Evolutionary conservation across 805 yeast genomes (phyloP).

Genomic region (Candida suzukii): DNA sequence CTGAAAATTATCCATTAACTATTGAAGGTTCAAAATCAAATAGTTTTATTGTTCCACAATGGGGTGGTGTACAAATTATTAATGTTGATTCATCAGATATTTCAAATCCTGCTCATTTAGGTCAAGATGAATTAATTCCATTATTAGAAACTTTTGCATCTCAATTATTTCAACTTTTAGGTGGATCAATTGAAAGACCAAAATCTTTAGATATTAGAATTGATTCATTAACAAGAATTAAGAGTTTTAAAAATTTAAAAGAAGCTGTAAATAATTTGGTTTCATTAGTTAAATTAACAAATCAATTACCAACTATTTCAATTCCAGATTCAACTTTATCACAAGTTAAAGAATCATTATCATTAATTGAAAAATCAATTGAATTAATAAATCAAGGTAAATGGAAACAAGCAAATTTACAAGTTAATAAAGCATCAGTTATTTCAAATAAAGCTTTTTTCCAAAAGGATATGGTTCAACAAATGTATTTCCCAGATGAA

Average conservation of each 20-base stretch:
- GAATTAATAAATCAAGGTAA: conserved; percentile 21
- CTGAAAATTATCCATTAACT: conserved; percentile 37
- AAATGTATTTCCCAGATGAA: conserved; percentile 90
- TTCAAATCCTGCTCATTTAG: conserved; percentile 18
- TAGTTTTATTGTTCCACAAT: conserved; percentile 76
- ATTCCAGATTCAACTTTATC: conserved; percentile 66
- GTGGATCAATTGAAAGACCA: conserved; percentile 47
- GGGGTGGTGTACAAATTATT: conserved; percentile 71
- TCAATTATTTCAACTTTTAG: conserved; percentile 68
- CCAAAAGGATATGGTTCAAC: conserved; percentile 92
- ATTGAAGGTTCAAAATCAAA: conserved; percentile 42
- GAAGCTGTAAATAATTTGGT: conserved; percentile 62
- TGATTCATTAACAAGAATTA: conserved; percentile 58
- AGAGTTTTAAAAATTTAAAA: conserved; percentile 50
- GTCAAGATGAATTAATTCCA: conserved; percentile 41
- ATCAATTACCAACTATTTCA: conserved; percentile 69
- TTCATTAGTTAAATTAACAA: conserved; percentile 64
- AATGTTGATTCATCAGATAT: conserved; percentile 26
- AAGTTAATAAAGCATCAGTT: conserved; percentile 46
- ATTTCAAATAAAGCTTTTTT: conserved; percentile 77
- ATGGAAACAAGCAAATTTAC: conserved; percentile 30
- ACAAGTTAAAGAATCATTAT: conserved; percentile 49
- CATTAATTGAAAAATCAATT: conserved; percentile 31
- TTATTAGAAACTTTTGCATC: conserved; percentile 64
- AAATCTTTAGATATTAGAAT: conserved; percentile 55